Evolutionary conservation across 305 asterid species (phyloP).

Genomic region (Lippia alba): DNA sequence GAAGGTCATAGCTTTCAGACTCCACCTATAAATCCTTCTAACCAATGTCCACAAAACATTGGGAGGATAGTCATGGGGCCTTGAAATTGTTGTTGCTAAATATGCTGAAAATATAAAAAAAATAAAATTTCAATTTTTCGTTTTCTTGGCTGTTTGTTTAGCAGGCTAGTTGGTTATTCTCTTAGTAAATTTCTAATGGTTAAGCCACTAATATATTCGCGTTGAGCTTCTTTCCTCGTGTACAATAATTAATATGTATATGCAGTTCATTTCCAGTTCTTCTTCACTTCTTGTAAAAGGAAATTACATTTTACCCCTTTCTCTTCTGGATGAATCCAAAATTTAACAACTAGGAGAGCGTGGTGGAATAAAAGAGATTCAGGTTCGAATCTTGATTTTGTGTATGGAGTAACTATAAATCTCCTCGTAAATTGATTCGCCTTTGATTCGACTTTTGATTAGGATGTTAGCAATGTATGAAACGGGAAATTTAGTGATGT

Average conservation of each 20-base stretch:
- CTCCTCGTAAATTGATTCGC: too few species aligned
- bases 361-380: too few species aligned
- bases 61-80: constrained; percentile 88
- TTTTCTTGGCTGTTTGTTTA: constrained; percentile 31
- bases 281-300: too few species aligned
- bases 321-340: too few species aligned
- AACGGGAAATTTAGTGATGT: too few species aligned
- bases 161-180: constrained; percentile 22
- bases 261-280: constrained; percentile 12
- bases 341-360: too few species aligned
- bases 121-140: constrained; percentile 33
- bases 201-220: constrained; percentile 1
- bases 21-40: constrained; percentile 61
- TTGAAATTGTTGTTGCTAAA: constrained; percentile 40
- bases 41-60: constrained; percentile 69
- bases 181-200: constrained; percentile 36
- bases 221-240: background rate
- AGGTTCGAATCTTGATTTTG: too few species aligned
- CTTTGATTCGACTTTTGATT: too few species aligned
- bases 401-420: too few species aligned
- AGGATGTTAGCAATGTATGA: too few species aligned
- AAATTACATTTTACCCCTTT: too few species aligned
- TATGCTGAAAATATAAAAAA: constrained; percentile 30
- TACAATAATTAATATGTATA: background rate
- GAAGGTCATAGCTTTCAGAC: constrained; percentile 64